These are phyloP conservation scores for Plenodomus tracheiphilus DNA, from an alignment of 2,329 filamentous ascomycete species.

Conservation along the genomic window DNA sequence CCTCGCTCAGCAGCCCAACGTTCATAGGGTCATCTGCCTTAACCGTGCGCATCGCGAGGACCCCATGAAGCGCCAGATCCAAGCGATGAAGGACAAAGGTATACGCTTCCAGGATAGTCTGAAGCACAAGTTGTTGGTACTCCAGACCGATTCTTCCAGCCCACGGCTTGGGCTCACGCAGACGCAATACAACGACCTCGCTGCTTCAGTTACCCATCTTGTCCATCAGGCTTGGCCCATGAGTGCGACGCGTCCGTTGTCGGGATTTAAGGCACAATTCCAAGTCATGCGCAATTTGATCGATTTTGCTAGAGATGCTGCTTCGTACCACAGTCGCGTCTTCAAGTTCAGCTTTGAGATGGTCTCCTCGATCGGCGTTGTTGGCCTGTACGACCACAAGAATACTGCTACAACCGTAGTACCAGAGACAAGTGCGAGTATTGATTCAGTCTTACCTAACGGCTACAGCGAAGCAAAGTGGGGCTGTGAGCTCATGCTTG, in stretches of 20 bases:
- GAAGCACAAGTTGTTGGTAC: constrained; percentile 49
- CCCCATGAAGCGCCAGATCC: constrained; percentile 37
- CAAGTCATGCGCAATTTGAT: constrained; percentile 56
- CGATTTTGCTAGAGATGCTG: constrained; percentile 45
- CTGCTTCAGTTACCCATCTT: constrained; percentile 51
- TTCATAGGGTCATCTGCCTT: constrained; percentile 49
- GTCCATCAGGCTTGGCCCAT: constrained; percentile 60
- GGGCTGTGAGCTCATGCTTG: constrained; percentile 55
- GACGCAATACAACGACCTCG: constrained; percentile 45
- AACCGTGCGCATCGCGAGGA: constrained; percentile 46
- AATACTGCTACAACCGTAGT: constrained; percentile 32
- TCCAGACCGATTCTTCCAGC: constrained; percentile 54
- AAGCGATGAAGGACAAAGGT: constrained; percentile 29
- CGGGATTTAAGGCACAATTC: constrained; percentile 57
- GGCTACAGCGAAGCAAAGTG: constrained; percentile 59
- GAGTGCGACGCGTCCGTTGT: constrained; percentile 56
- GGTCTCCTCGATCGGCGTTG: constrained; percentile 48
- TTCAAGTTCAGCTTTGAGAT: constrained; percentile 43
- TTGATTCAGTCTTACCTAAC: constrained; percentile 48
- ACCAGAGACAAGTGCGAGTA: constrained; percentile 48
- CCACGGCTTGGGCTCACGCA: constrained; percentile 53
- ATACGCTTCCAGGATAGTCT: constrained; percentile 9
- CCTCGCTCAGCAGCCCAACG: constrained; percentile 27
- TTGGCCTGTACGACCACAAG: constrained; percentile 34
- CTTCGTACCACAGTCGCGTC: constrained; percentile 6